Evolutionary conservation across 352 stramenopile species (phyloP).

Genomic region (Phytophthora parvispora): DNA sequence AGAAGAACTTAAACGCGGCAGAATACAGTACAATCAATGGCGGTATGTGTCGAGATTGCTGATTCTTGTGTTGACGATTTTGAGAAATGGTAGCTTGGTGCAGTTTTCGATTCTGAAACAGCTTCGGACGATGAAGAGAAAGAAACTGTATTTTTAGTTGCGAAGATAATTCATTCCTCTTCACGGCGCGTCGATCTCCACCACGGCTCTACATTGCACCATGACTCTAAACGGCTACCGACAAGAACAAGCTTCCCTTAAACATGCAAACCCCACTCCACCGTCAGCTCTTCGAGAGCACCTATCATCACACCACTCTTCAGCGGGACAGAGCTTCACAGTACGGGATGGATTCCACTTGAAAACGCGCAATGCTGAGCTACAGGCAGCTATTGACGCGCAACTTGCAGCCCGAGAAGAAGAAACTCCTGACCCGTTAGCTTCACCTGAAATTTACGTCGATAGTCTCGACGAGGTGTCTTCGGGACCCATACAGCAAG

Average conservation of each 20-base stretch:
- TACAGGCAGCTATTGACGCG: slow-evolving; percentile 49
- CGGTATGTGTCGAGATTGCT: no score
- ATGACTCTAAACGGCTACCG: slow-evolving; percentile 10
- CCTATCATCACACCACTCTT: neutral
- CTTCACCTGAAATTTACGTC: slow-evolving; percentile 1
- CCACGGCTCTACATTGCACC: neutral
- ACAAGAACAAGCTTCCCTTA: neutral
- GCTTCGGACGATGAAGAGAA: no score
- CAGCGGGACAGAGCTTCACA: slow-evolving; percentile 55
- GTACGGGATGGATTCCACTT: slow-evolving; percentile 82
- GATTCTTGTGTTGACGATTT: no score
- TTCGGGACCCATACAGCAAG: slow-evolving; percentile 9
- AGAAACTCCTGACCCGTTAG: neutral
- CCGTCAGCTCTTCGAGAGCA: neutral
- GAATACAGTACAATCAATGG: no score
- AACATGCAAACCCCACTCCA: neutral
- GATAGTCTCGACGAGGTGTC: neutral
- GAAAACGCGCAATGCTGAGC: slow-evolving; percentile 65
- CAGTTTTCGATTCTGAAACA: no score
- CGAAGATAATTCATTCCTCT: no score
- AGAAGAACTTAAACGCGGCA: neutral
- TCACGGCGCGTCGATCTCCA: no score
- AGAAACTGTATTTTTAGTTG: no score
- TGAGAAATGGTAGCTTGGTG: no score
- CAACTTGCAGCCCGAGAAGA: slow-evolving; percentile 21